Conservation (phyloP, 164 flowering plant species). For the Cinnamomum chago region DNA sequence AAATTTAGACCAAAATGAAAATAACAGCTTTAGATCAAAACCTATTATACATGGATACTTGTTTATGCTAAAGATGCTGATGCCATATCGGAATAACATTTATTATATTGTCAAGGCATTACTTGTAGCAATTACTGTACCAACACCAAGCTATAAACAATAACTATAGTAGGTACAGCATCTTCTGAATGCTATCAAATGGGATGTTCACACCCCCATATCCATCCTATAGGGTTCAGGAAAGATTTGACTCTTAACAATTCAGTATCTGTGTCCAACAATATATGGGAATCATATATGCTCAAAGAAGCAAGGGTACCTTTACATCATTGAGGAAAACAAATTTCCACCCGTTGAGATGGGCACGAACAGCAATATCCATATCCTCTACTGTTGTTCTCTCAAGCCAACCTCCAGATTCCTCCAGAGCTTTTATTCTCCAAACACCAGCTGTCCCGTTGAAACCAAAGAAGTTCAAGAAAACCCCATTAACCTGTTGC, state of each 20-base stretch:
- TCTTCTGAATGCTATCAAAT: neutral
- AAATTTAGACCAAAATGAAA: neutral
- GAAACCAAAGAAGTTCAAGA: conserved; percentile 72
- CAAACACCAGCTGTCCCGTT: conserved; percentile 88
- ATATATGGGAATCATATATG: neutral
- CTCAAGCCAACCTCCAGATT: conserved; percentile 88
- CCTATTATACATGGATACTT: no score
- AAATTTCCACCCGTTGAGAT: conserved; percentile 82
- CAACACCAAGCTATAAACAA: neutral
- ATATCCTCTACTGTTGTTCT: conserved; percentile 84
- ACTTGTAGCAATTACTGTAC: no score
- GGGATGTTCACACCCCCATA: no score
- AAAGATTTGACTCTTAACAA: no score
- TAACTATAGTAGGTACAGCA: neutral
- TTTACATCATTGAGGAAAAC: conserved; percentile 69
- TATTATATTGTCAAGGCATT: no score
- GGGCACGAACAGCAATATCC: conserved; percentile 86
- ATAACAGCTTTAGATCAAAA: neutral
- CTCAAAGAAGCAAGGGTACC: conserved; percentile 28
- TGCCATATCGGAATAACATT: no score
- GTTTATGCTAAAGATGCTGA: no score
- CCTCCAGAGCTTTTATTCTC: conserved; percentile 77
- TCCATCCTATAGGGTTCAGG: no score
- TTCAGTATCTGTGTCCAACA: no score
- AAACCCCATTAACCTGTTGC: conserved; percentile 81